A percentile compares a stretch with the other conserved stretches of the same genome.
These are phyloP conservation scores for Elaeis oleifera DNA, from an alignment of 202 grass and related monocot genomes.

Conservation along the genomic window DNA sequence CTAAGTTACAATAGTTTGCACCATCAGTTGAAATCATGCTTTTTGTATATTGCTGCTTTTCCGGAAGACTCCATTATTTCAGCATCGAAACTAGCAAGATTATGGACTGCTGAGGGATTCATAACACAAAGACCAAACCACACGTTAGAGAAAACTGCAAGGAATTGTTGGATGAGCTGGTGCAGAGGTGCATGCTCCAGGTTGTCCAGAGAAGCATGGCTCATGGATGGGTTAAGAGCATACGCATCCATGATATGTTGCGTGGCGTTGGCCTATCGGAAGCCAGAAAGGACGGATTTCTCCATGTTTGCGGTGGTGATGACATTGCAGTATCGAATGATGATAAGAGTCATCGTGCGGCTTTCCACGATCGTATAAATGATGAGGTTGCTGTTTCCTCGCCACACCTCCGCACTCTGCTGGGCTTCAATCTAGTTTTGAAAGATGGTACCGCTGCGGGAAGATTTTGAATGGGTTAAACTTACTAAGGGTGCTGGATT, in stretches of 20 bases:
- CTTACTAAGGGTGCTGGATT: constrained; percentile 15
- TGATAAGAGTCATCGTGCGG: neutral
- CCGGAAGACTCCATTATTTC: neutral
- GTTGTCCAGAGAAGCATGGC: neutral
- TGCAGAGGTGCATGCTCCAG: constrained; percentile 16
- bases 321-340: neutral
- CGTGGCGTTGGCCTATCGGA: neutral
- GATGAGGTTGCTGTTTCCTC: neutral
- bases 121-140: neutral
- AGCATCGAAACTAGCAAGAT: neutral
- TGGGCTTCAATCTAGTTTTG: too few species aligned
- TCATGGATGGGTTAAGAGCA: neutral
- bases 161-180: constrained; percentile 8
- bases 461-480: neutral
- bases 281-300: constrained; percentile 5
- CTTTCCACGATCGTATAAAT: neutral
- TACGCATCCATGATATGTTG: constrained; percentile 14
- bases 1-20: neutral
- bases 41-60: constrained; percentile 10
- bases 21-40: neutral
- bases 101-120: constrained; percentile 8
- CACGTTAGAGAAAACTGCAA: neutral
- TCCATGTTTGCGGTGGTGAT: neutral
- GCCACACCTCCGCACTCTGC: neutral
- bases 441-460: too few species aligned